Evolutionary conservation across 306 rosid genomes (phyloP), one percentile per base, ranked within the genome.

Genomic region (Cicer arietinum): DNA sequence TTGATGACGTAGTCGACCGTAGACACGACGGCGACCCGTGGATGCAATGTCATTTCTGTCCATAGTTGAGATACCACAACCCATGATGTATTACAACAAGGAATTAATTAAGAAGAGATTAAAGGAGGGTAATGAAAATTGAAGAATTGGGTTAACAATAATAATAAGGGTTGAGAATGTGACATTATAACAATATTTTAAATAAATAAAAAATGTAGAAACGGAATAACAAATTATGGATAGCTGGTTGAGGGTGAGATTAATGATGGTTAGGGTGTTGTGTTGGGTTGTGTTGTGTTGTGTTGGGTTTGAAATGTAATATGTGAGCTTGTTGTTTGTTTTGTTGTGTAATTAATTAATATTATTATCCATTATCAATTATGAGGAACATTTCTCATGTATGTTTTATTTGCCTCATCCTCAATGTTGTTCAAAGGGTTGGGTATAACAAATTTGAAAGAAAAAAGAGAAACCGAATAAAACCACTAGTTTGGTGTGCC

Each of bases 11-110:
- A 0, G 4, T 3, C 45, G 22, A 53, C 66, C 44, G 5, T 35
- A 59, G 48, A 10, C 18, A 10, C 1, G 58, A 35, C 10, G 52
- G 40, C 7, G n/a, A 1, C 25, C 25, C 1, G 0, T 1, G 8
- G 47, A 1, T 14, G 62, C 47, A 30, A 25, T 25, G 0, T 71
- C 59, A 8, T 69, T 78, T 5, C 57, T 37, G 2, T 60, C 79
- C 42, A 75, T 16, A 2, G 64, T 71, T 6, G 97, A 91, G 40
- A 80, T 65, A 62, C 92, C 97, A 75, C 97, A 91, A 78, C 94
- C 94, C 94, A 89, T 87, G 64, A 45, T 66, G 42, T 25, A 16
- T 22, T 12, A 44, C 0, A 44, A 45, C 1, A 35, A 35, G 9
- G 44, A 60, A 60, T 60, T 42, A 42, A 42, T 7, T 39, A 60